Evolutionary conservation across 2,329 filamentous ascomycete genomes (phyloP), one percentile per base, ranked within the genome.

Genomic region (Fusarium sp.): DNA sequence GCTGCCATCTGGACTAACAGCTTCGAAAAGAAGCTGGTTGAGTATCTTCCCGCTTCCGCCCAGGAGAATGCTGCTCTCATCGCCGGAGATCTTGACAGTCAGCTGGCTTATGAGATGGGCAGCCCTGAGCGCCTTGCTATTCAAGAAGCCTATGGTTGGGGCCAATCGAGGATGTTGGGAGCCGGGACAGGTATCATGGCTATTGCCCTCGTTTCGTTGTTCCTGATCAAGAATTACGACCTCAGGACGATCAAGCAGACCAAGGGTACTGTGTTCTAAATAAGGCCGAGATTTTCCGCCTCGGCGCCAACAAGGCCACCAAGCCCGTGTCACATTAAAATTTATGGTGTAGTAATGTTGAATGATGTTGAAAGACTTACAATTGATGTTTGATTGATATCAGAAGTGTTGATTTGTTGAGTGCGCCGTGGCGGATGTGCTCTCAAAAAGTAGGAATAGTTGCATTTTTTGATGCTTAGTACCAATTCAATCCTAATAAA

Each of bases 61-160:
- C 53, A 74, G 43, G 63, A 63, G 25, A 82, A 86, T 54, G 72
- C 83, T 1, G 78, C 75, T 7, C 75, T 76, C 21, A 87, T 91
- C 48, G 90, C 89, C 62, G 82, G 82, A 9, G 83, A 84, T 68
- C 69, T 90, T 40, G 78, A 77, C 2, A 81, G 80, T 10, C 88
- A 90, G 67, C 75, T 88, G 2, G 77, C 76, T 53, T 89, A 87
- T 68, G 77, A 80, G 1, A 70, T 81, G 9, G 86, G 85, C 3
- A 81, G 73, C 11, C 76, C 80, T 0, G 79, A 79, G 13, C 76
- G 87, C 3, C 57, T 80, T 16, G 89, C 83, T 0, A 90, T 91
- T 70, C 88, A 89, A 72, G 74, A 80, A 10, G 85, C 89, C 0
- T 91, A 91, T 64, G 83, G 80, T 2, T 84, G 85, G 60, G 82